phyloP scores from a whole-genome alignment of 208 protist genomes.

The Acanthamoeba sp. region DNA sequence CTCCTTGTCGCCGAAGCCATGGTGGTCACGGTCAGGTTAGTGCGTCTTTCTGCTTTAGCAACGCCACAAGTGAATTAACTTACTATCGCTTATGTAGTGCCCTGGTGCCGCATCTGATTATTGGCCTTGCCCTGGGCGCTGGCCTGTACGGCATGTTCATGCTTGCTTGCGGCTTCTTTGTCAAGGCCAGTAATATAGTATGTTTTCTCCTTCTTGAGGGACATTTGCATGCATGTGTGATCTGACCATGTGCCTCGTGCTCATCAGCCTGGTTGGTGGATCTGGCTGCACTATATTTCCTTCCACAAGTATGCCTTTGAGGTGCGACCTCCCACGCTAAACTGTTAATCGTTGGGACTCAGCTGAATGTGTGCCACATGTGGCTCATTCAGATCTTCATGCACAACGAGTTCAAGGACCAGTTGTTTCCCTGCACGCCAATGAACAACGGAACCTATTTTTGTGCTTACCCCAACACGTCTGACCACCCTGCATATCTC shows the following conservation, averaged over 20 bases:
- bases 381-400: slow-evolving; percentile 59
- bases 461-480: slow-evolving; percentile 35
- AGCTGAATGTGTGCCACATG: too few species aligned
- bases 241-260: not conserved
- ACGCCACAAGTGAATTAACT: too few species aligned
- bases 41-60: not conserved
- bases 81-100: not conserved
- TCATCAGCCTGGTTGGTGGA: slow-evolving; percentile 45
- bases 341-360: not conserved
- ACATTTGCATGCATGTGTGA: too few species aligned
- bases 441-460: not conserved
- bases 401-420: slow-evolving; percentile 47
- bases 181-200: slow-evolving; percentile 62
- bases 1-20: slow-evolving; percentile 48
- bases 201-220: not conserved
- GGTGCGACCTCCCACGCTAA: not conserved
- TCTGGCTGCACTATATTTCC: slow-evolving; percentile 72
- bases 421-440: not conserved
- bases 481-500: slow-evolving; percentile 3
- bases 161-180: slow-evolving; percentile 65
- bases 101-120: slow-evolving; percentile 58
- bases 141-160: slow-evolving; percentile 74
- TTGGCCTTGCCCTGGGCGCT: slow-evolving; percentile 19
- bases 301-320: slow-evolving; percentile 74
- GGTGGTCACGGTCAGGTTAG: slow-evolving; percentile 20